Base-by-base conservation (phyloP, 2,329 filamentous ascomycete species). In the Thyridium curvatum region DNA sequence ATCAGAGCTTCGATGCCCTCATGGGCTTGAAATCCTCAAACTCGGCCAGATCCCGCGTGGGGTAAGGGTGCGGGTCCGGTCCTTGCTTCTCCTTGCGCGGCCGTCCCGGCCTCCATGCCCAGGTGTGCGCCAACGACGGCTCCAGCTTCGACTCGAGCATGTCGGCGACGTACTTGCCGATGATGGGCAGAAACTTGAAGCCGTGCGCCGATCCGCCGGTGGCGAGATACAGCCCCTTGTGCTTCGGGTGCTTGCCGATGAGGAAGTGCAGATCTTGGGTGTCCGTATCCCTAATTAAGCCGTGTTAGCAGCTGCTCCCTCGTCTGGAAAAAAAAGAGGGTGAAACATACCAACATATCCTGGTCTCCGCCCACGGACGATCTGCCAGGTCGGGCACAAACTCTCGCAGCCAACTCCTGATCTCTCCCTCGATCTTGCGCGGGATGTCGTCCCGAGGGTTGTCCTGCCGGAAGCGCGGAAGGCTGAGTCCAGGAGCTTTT, bases 271-370 rank as follows among this genome's bases (percentile, higher is more conserved):
- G 35, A 30, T 43, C 41, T 5, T 28, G 17, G 26, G 35, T 39
- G 16, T 38, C 38, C n/a, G 31, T 39, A 14, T 43, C 41, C 41
- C 41, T 43, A n/a, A n/a, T n/a, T n/a, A n/a, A n/a, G n/a, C n/a
- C n/a, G n/a, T n/a, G n/a, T n/a, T n/a, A n/a, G n/a, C n/a, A n/a
- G n/a, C n/a, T n/a, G n/a, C n/a, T n/a, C n/a, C n/a, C n/a, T n/a
- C n/a, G n/a, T n/a, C 18, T 16, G n/a, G 18, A 37, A 28, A 30
- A 37, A 18, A 18, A 13, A n/a, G 32, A 38, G 17, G 7, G 17
- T 3, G 3, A 14, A 18, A 64, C 69, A 46, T 74, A 75, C 70
- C 71, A 74, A 49, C 71, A 74, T 41, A 74, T 53, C 17, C 69
- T 55, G 8, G 65, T 71, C 21, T 57, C 53, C 29, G 53, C 49